phyloP scores from a whole-genome alignment of 1,139 yeast genomes.

The Martiniozyma asiatica region DNA sequence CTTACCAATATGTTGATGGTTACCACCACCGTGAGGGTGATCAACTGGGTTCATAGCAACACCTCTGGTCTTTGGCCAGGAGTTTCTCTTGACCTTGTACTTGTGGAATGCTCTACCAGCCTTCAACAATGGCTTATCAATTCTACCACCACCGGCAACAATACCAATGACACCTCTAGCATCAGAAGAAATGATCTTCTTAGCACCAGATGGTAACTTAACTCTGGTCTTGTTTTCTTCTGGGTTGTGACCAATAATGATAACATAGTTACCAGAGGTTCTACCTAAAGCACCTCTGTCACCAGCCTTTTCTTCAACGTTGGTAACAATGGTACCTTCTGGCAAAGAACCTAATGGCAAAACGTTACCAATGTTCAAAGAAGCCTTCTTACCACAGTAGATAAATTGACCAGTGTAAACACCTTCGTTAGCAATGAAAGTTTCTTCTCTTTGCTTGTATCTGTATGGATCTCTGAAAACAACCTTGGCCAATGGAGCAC shows the following conservation, averaged over 20 bases:
- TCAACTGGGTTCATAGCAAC: slow-evolving; percentile 99
- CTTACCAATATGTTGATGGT: slow-evolving; percentile 99
- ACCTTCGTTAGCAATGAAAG: slow-evolving; percentile 99
- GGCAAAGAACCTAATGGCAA: slow-evolving; percentile 95
- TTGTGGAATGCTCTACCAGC: slow-evolving; percentile 99
- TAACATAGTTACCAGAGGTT: slow-evolving; percentile 98
- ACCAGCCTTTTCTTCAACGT: slow-evolving; percentile 98
- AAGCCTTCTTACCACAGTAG: slow-evolving; percentile 98
- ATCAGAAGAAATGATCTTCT: slow-evolving; percentile 87
- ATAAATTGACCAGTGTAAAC: slow-evolving; percentile 98
- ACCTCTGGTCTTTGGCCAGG: slow-evolving; percentile 99
- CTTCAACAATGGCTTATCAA: slow-evolving; percentile 97
- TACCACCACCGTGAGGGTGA: slow-evolving; percentile 99
- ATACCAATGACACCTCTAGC: slow-evolving; percentile 99
- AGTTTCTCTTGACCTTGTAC: slow-evolving; percentile 97
- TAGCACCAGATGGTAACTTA: slow-evolving; percentile 98
- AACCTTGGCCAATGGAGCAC: slow-evolving; percentile 99
- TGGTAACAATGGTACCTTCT: slow-evolving; percentile 98
- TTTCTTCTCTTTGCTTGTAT: slow-evolving; percentile 96
- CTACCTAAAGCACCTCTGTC: slow-evolving; percentile 99
- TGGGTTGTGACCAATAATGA: slow-evolving; percentile 98
- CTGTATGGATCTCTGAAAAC: slow-evolving; percentile 99
- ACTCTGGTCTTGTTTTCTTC: slow-evolving; percentile 98
- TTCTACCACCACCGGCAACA: slow-evolving; percentile 99
- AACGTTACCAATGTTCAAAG: slow-evolving; percentile 94